These are phyloP conservation scores for Lycium ferocissimum DNA, from an alignment of 257 asterid species.

Conservation along the genomic window DNA sequence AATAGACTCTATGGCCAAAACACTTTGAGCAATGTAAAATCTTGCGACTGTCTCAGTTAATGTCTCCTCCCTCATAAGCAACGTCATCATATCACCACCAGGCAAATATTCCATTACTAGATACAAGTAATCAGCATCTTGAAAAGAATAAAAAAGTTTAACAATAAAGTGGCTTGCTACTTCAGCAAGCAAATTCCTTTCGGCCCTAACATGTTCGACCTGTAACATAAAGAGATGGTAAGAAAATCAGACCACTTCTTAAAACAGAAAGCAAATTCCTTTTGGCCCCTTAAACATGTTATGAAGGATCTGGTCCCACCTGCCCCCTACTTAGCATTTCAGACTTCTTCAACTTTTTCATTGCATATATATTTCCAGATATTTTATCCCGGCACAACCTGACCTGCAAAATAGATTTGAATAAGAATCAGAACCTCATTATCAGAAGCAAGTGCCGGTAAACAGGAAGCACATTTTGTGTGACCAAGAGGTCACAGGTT, in stretches of 20 bases:
- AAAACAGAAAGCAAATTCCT: slow-evolving; percentile 22
- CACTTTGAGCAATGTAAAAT: slow-evolving; percentile 81
- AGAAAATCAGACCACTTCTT: background rate
- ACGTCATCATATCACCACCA: slow-evolving; percentile 94
- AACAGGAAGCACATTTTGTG: background rate
- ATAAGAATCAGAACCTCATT: slow-evolving; percentile 33
- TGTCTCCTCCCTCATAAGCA: slow-evolving; percentile 88
- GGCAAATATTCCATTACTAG: slow-evolving; percentile 94
- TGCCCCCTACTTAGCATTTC: slow-evolving; percentile 94
- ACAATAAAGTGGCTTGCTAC: slow-evolving; percentile 81
- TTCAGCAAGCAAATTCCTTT: slow-evolving; percentile 90
- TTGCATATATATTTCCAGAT: slow-evolving; percentile 75
- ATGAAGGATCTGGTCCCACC: slow-evolving; percentile 50
- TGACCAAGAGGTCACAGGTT: background rate
- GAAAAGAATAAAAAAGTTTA: slow-evolving; percentile 83
- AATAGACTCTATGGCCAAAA: slow-evolving; percentile 86
- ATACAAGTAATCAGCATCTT: slow-evolving; percentile 84
- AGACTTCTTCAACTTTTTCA: slow-evolving; percentile 87
- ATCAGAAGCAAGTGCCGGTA: background rate
- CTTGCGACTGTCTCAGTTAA: slow-evolving; percentile 82
- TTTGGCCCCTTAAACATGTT: background rate
- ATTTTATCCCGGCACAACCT: slow-evolving; percentile 75
- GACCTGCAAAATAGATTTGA: slow-evolving; percentile 57
- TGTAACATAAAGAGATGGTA: slow-evolving; percentile 40
- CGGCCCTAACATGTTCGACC: slow-evolving; percentile 95